Conservation (phyloP, 306 rosid species). For the Arachis stenosperma region DNA sequence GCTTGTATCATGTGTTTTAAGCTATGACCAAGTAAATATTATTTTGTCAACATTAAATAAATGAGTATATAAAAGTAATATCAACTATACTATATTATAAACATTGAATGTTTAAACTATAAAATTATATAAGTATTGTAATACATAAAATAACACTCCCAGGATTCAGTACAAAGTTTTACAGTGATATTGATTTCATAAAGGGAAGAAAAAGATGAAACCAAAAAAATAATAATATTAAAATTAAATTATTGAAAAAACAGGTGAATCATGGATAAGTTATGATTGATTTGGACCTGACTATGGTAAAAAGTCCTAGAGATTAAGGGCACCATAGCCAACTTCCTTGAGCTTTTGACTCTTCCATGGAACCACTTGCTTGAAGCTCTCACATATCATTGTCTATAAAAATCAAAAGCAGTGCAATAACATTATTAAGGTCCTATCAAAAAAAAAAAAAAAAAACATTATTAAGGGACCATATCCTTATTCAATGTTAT, state of each 20-base stretch:
- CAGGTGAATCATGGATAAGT: not conserved
- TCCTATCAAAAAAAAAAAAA: too few species aligned
- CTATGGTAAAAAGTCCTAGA: constrained; percentile 1
- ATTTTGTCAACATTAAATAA: too few species aligned
- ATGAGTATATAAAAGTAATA: not conserved
- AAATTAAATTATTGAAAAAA: too few species aligned
- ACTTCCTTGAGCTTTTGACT: constrained; percentile 50
- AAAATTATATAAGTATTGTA: not conserved
- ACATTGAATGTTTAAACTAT: not conserved
- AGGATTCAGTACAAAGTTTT: too few species aligned
- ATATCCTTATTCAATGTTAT: constrained; percentile 11
- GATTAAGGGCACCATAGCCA: constrained; percentile 23
- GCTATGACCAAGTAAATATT: too few species aligned
- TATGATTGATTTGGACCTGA: constrained; percentile 21
- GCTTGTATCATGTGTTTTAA: too few species aligned
- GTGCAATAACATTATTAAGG: not conserved
- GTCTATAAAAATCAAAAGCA: constrained; percentile 43
- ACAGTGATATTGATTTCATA: constrained; percentile 4
- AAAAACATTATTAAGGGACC: constrained; percentile 3
- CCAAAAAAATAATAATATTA: not conserved
- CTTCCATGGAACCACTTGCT: constrained; percentile 72
- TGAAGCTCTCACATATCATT: constrained; percentile 51
- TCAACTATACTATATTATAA: not conserved
- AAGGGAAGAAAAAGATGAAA: not conserved
- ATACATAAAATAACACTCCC: not conserved